Evolutionary conservation across 352 stramenopile species (phyloP), one percentile per base, ranked within the genome.

Genomic region (Phytopythium mirpurense): DNA sequence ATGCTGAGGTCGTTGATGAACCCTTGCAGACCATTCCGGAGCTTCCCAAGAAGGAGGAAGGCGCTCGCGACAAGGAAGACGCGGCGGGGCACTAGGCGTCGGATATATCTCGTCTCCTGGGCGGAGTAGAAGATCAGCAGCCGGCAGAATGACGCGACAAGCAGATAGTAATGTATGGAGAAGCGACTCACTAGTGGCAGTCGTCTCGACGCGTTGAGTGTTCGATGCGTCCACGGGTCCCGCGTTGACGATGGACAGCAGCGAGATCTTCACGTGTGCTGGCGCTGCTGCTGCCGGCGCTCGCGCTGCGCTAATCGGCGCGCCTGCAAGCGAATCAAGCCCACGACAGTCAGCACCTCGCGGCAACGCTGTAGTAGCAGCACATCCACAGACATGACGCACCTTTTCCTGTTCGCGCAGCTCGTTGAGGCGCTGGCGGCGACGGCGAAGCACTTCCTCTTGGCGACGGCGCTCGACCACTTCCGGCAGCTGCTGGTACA

Each of bases 351-450:
- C 32, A 19, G 12, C 31, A 35, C 9, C 6, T 41, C 11, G 27
- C 0, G 32, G 21, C 23, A 21, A 19, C 5, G 21, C 1, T n/a
- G 12, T 8, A 23, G 18, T 18, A 18, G 2, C 18, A 27, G 3
- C 31, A 29, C 29, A 0, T 19, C 31, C 14, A 19, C 14, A 3
- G 18, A 31, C n/a, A 16, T 19, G 19, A 51, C 64, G 50, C 21
- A 88, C 75, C 68, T 86, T 85, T 60, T 90, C 81, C 40, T 89
- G 68, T 26, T 90, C 68, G 14, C 78, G 73, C 40, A 94, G 49
- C 51, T 90, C 73, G 29, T 79, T 34, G 15, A 90, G 68, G 21
- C 79, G 78, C 51, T 90, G 54, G 40, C 76, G 76, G 19, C 83
- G 75, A n/a, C 74, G 60, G 23, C 66, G 68, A 50, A 90, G 60